Percentiles rank a stretch among this genome's conserved stretches.
Evolutionary conservation across 2,329 filamentous ascomycete species (phyloP).

Genomic region (Zymoseptoria pseudotritici): DNA sequence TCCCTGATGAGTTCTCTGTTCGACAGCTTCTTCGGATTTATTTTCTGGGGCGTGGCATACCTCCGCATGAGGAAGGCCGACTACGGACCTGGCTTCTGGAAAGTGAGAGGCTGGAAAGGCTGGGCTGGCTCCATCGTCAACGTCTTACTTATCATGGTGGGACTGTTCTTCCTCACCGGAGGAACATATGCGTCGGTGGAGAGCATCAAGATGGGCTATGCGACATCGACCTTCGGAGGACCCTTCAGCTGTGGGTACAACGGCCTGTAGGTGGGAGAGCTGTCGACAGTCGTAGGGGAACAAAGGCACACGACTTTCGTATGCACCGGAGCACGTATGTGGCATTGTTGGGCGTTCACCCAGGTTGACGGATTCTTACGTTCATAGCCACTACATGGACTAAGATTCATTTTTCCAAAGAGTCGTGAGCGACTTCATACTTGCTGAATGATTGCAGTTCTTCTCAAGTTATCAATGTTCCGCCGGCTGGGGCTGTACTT

Average conservation of each 20-base stretch:
- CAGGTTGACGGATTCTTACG: neutral
- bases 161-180: conserved; percentile 70
- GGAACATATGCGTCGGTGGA: conserved; percentile 72
- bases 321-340: neutral
- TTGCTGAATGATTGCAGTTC: too few species aligned
- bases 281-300: neutral
- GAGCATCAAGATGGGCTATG: conserved; percentile 67
- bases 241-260: conserved; percentile 70
- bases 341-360: neutral
- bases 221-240: conserved; percentile 55
- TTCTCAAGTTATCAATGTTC: too few species aligned
- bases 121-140: conserved; percentile 59
- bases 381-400: neutral
- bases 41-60: conserved; percentile 84
- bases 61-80: conserved; percentile 66
- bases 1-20: conserved; percentile 81
- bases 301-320: neutral
- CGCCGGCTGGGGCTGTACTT: too few species aligned
- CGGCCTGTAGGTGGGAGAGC: conserved; percentile 32
- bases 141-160: conserved; percentile 62
- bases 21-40: conserved; percentile 90
- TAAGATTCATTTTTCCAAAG: neutral
- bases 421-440: too few species aligned
- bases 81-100: conserved; percentile 47
- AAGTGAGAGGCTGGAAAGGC: conserved; percentile 46